phyloP scores from a whole-genome alignment of 108 stramenopile species.

The Mediolabrus comicus region DNA sequence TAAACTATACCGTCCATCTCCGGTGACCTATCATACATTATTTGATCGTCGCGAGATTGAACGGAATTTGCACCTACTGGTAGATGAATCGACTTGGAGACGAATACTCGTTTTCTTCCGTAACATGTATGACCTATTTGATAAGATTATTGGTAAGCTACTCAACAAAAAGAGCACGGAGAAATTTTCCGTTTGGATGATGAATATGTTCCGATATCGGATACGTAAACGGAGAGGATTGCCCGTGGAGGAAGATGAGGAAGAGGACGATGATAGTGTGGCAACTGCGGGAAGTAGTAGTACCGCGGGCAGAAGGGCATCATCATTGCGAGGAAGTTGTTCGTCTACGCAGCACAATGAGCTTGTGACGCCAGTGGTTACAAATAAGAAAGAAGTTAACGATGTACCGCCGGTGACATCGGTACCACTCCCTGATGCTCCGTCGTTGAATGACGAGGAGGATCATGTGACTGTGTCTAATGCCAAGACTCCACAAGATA shows the following conservation, averaged over 20 bases:
- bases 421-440: not conserved
- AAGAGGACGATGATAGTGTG: conserved; percentile 45
- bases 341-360: not conserved
- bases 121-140: conserved; percentile 1
- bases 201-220: conserved; percentile 34
- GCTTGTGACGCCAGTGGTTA: not conserved
- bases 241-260: conserved; percentile 36
- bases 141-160: conserved; percentile 4
- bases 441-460: not conserved
- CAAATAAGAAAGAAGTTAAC: not conserved
- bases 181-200: conserved; percentile 19
- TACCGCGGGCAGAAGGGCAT: not conserved
- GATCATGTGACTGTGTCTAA: not conserved
- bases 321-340: conserved; percentile 1
- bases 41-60: conserved; percentile 8
- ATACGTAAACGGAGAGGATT: conserved; percentile 22
- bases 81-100: conserved; percentile 18
- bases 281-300: conserved; percentile 20
- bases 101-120: conserved; percentile 3
- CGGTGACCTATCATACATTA: not conserved
- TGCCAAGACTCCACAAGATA: not conserved
- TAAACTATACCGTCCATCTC: conserved; percentile 56
- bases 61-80: conserved; percentile 1
- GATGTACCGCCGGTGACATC: not conserved
- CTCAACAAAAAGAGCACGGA: conserved; percentile 22